Conservation (phyloP, 768 basidiomycete genomes). For the Leucogyrophana mollusca region DNA sequence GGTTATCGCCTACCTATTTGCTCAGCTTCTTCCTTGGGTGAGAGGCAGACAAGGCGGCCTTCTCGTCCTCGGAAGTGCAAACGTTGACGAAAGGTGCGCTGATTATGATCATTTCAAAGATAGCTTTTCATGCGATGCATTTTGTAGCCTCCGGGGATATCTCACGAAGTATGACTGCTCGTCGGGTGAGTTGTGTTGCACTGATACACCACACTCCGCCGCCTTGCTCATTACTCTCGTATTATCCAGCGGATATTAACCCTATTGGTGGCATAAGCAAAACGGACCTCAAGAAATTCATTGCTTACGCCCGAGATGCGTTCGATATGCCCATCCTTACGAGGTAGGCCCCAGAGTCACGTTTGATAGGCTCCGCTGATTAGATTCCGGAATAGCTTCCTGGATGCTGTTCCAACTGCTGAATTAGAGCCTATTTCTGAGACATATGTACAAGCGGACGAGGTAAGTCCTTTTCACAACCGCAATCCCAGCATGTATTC, state of each 20-base stretch:
- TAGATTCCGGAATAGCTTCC: constrained; percentile 55
- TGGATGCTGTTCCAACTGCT: constrained; percentile 90
- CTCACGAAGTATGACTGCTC: constrained; percentile 98
- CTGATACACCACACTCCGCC: too few relatives aligned
- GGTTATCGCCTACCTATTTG: constrained; percentile 94
- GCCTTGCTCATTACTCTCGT: not conserved
- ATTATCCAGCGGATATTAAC: constrained; percentile 81
- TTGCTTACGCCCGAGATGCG: constrained; percentile 72
- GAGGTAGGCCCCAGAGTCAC: constrained; percentile 46
- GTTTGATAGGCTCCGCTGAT: constrained; percentile 2
- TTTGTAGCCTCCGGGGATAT: constrained; percentile 83
- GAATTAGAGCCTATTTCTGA: constrained; percentile 96
- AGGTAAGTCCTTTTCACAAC: constrained; percentile 47
- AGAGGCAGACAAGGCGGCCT: constrained; percentile 81
- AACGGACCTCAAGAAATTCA: constrained; percentile 95
- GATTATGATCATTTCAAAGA: not conserved
- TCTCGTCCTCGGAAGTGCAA: constrained; percentile 95
- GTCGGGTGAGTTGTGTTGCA: constrained; percentile 54
- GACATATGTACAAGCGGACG: constrained; percentile 93
- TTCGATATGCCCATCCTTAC: constrained; percentile 86
- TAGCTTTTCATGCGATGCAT: not conserved
- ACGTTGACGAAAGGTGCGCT: constrained; percentile 91
- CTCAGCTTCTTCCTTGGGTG: constrained; percentile 91
- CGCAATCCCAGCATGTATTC: constrained; percentile 1
- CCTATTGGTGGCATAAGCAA: constrained; percentile 99